Percentiles rank a stretch among this genome's conserved stretches.
Evolutionary conservation across 176 grass and related monocot genomes (phyloP).

Genomic region (Alopecurus myosuroides): DNA sequence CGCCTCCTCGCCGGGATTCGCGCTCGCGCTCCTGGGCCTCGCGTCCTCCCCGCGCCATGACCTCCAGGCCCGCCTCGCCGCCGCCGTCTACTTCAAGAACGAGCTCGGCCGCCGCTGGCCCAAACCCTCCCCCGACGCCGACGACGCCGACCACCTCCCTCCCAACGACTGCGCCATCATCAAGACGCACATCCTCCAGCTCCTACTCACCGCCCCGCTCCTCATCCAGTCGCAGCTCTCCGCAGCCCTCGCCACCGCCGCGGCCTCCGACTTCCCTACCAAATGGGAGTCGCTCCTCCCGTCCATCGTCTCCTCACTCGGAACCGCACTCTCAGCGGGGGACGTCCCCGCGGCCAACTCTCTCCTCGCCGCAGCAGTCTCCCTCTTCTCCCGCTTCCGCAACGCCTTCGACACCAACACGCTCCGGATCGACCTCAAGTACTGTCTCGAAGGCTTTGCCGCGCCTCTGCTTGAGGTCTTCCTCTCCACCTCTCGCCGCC

Average conservation of each 20-base stretch:
- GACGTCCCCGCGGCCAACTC: constrained; percentile 66
- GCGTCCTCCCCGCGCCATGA: constrained; percentile 45
- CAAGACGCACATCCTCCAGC: constrained; percentile 73
- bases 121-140: constrained; percentile 34
- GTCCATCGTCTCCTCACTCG: constrained; percentile 63
- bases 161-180: constrained; percentile 56
- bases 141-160: constrained; percentile 36
- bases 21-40: constrained; percentile 67
- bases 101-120: constrained; percentile 70
- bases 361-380: constrained; percentile 58
- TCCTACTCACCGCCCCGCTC: constrained; percentile 66
- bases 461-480: constrained; percentile 81
- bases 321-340: constrained; percentile 31
- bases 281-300: constrained; percentile 81
- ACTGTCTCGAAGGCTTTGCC: constrained; percentile 81
- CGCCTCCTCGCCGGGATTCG: constrained; percentile 44
- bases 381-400: constrained; percentile 86
- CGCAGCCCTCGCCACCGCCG: constrained; percentile 60
- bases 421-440: constrained; percentile 90
- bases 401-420: constrained; percentile 75
- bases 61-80: constrained; percentile 56
- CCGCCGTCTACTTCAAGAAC: constrained; percentile 84
- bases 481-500: constrained; percentile 59
- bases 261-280: constrained; percentile 69
- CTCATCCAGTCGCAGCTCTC: constrained; percentile 85